Percentiles rank a stretch among this genome's conserved stretches.
phyloP scores from a whole-genome alignment of 1,139 yeast species.

The Diutina siamensis region DNA sequence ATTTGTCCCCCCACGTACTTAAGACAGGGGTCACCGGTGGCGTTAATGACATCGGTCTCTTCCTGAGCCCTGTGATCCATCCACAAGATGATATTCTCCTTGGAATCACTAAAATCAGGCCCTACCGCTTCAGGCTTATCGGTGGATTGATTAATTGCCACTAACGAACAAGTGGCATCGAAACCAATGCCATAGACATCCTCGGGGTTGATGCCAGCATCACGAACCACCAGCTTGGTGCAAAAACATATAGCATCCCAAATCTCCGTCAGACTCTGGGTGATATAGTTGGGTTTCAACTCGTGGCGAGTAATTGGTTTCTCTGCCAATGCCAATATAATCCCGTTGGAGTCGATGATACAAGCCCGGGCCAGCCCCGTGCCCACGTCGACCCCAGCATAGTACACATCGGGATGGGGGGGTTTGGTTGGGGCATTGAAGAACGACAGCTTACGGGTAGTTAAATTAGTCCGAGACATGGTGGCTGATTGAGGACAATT shows the following conservation, averaged over 20 bases:
- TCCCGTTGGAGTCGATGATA: constrained; percentile 72
- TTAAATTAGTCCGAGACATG: constrained; percentile 4
- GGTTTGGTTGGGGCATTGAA: constrained; percentile 24
- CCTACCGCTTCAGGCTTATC: constrained; percentile 83
- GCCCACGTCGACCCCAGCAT: constrained; percentile 93
- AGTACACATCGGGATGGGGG: constrained; percentile 45
- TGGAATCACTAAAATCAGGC: constrained; percentile 64
- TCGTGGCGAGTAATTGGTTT: constrained; percentile 70
- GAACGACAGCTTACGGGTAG: constrained; percentile 15
- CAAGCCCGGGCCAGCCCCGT: constrained; percentile 97
- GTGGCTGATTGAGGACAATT: neutral
- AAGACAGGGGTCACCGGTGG: constrained; percentile 65
- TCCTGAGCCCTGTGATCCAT: constrained; percentile 95
- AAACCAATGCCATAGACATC: constrained; percentile 81
- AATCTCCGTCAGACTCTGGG: constrained; percentile 86
- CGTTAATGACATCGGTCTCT: constrained; percentile 76
- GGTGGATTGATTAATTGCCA: constrained; percentile 54
- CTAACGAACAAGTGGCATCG: constrained; percentile 95
- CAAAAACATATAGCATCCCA: constrained; percentile 86
- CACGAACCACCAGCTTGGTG: constrained; percentile 60
- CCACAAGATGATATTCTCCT: constrained; percentile 86
- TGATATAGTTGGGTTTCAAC: constrained; percentile 56
- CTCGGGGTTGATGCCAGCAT: constrained; percentile 57
- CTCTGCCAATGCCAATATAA: constrained; percentile 71
- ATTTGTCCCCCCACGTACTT: constrained; percentile 94